phyloP scores from a whole-genome alignment of 2,329 filamentous ascomycete species.

The Dothidotthia symphoricarpi region DNA sequence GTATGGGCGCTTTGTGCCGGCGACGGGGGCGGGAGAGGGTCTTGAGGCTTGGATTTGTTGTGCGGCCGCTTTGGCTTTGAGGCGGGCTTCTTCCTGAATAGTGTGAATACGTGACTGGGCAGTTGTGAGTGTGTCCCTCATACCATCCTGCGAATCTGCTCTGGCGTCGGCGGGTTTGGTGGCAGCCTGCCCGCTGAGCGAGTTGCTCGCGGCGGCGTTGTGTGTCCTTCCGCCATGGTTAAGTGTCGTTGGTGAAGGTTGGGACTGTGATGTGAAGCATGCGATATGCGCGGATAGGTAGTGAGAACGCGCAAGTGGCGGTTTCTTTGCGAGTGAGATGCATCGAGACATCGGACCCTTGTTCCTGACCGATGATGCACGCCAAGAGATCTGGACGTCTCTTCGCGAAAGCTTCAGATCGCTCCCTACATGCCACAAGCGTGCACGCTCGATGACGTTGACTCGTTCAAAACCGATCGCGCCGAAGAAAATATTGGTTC shows the following conservation, averaged over 20 bases:
- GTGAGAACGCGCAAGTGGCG: conserved; percentile 9
- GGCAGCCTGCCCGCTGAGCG: conserved; percentile 43
- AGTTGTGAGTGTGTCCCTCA: background rate
- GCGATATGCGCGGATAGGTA: background rate
- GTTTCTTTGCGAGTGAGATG: no score
- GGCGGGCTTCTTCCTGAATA: conserved; percentile 74
- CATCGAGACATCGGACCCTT: no score
- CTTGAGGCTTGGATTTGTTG: conserved; percentile 42
- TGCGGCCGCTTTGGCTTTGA: conserved; percentile 81
- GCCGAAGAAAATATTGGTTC: background rate
- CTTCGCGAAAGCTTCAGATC: conserved; percentile 8
- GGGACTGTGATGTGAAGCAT: background rate
- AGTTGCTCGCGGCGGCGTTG: conserved; percentile 49
- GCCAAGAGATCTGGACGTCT: conserved; percentile 29
- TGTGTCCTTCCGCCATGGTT: conserved; percentile 44
- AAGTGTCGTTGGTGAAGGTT: background rate
- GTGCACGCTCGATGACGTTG: no score
- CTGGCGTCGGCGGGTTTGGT: conserved; percentile 55
- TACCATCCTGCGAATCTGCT: conserved; percentile 60
- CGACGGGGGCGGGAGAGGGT: conserved; percentile 29
- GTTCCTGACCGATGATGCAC: conserved; percentile 33
- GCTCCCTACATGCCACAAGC: conserved; percentile 5
- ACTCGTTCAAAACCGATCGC: no score
- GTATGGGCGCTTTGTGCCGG: conserved; percentile 70
- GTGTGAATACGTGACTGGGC: background rate